These are phyloP conservation scores for Debaryomyces udenii DNA, from an alignment of 1,139 yeast species.

Conservation along the genomic window DNA sequence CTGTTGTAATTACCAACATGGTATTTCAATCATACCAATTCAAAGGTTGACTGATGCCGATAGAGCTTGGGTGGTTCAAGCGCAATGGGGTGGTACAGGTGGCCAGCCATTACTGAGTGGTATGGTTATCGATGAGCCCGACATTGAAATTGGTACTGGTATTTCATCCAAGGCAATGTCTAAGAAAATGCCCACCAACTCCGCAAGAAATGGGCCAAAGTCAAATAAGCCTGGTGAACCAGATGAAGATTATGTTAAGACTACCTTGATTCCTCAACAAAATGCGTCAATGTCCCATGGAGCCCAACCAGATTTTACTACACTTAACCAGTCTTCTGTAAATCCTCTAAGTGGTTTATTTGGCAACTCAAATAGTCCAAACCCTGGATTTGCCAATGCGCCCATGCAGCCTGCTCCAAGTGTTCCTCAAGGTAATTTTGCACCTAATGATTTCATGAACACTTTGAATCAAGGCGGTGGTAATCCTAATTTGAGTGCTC, in stretches of 20 bases:
- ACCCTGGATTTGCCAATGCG: slow-evolving; percentile 9
- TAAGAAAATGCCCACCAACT: slow-evolving; percentile 83
- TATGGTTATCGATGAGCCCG: slow-evolving; percentile 92
- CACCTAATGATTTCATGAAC: slow-evolving; percentile 19
- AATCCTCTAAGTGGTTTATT: slow-evolving; percentile 59
- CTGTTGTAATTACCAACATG: slow-evolving; percentile 93
- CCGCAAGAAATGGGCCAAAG: slow-evolving; percentile 84
- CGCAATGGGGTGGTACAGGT: slow-evolving; percentile 98
- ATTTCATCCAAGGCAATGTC: slow-evolving; percentile 92
- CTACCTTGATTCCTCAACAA: slow-evolving; percentile 35
- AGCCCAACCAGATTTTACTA: slow-evolving; percentile 39
- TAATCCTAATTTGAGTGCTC: slow-evolving; percentile 37
- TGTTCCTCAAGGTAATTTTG: slow-evolving; percentile 14
- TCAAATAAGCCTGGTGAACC: slow-evolving; percentile 70
- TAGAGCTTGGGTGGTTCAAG: slow-evolving; percentile 81
- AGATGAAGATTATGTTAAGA: slow-evolving; percentile 49
- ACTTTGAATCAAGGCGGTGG: slow-evolving; percentile 21
- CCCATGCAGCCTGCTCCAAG: slow-evolving; percentile 18
- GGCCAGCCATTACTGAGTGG: slow-evolving; percentile 85
- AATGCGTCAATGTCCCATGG: slow-evolving; percentile 29
- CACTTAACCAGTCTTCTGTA: slow-evolving; percentile 39
- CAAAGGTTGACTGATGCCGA: slow-evolving; percentile 92
- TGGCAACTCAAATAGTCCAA: slow-evolving; percentile 23
- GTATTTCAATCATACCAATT: slow-evolving; percentile 84
- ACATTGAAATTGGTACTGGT: slow-evolving; percentile 94